These are phyloP conservation scores for Leptomonas pyrrhocoris DNA, from an alignment of 208 protist species.

Conservation along the genomic window DNA sequence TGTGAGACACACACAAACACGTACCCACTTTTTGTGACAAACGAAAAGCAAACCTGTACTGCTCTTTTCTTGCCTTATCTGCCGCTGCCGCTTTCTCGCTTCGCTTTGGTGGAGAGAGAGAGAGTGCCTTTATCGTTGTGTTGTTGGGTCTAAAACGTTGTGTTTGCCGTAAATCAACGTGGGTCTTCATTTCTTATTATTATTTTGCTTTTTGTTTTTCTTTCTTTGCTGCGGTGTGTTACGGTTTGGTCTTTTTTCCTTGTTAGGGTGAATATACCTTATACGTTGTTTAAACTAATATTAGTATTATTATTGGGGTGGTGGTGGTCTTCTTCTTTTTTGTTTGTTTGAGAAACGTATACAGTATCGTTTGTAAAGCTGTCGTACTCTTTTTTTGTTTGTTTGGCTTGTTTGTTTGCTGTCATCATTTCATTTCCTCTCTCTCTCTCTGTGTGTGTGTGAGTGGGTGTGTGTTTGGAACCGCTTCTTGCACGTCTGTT, in stretches of 20 bases:
- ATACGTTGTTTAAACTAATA: background rate
- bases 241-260: too few species aligned
- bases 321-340: background rate
- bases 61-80: background rate
- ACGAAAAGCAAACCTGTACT: background rate
- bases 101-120: too few species aligned
- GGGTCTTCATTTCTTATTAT: too few species aligned
- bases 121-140: too few species aligned
- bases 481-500: too few species aligned
- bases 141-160: too few species aligned
- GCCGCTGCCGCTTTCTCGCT: background rate
- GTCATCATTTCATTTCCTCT: background rate
- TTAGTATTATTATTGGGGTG: background rate
- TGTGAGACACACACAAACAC: background rate
- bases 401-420: conserved; percentile 1
- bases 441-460: background rate
- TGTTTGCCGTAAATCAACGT: too few species aligned
- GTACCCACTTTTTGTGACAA: background rate
- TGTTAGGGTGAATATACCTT: too few species aligned
- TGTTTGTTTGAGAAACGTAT: background rate
- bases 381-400: background rate
- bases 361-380: background rate
- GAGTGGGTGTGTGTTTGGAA: background rate
- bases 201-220: background rate
- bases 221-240: too few species aligned